Conservation (phyloP, 2,329 filamentous ascomycete species). For the Zasmidium angulare region DNA sequence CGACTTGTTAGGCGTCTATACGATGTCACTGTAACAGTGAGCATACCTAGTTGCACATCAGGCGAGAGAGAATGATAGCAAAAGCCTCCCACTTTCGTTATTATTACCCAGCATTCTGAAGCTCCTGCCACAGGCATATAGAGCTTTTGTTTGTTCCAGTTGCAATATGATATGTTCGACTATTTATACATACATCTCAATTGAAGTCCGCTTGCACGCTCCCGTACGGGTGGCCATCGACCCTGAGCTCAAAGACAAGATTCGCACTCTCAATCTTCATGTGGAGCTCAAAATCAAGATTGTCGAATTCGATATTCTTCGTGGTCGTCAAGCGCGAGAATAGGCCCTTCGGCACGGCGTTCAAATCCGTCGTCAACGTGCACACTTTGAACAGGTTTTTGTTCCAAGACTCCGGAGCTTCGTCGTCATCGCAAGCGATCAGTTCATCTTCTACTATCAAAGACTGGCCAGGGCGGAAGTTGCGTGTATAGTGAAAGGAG, state of each 20-base stretch:
- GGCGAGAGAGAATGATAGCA: too few relatives aligned
- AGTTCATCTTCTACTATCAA: slow-evolving; percentile 77
- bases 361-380: slow-evolving; percentile 76
- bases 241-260: slow-evolving; percentile 73
- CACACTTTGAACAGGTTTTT: slow-evolving; percentile 65
- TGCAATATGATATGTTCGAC: not conserved
- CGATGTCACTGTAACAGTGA: too few relatives aligned
- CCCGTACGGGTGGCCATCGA: slow-evolving; percentile 75
- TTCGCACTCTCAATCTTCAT: slow-evolving; percentile 80
- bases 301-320: slow-evolving; percentile 74
- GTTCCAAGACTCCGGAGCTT: slow-evolving; percentile 56
- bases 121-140: too few relatives aligned
- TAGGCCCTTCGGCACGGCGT: slow-evolving; percentile 69
- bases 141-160: not conserved
- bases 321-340: slow-evolving; percentile 78
- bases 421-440: slow-evolving; percentile 71
- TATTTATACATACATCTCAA: slow-evolving; percentile 33
- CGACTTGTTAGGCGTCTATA: too few relatives aligned
- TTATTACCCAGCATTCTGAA: too few relatives aligned
- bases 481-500: slow-evolving; percentile 82
- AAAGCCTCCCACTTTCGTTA: not conserved
- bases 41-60: too few relatives aligned
- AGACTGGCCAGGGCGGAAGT: slow-evolving; percentile 76
- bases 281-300: slow-evolving; percentile 77
- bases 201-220: slow-evolving; percentile 77